phyloP scores from a whole-genome alignment of 2,329 filamentous ascomycete species.

The Achaetomium macrosporum region DNA sequence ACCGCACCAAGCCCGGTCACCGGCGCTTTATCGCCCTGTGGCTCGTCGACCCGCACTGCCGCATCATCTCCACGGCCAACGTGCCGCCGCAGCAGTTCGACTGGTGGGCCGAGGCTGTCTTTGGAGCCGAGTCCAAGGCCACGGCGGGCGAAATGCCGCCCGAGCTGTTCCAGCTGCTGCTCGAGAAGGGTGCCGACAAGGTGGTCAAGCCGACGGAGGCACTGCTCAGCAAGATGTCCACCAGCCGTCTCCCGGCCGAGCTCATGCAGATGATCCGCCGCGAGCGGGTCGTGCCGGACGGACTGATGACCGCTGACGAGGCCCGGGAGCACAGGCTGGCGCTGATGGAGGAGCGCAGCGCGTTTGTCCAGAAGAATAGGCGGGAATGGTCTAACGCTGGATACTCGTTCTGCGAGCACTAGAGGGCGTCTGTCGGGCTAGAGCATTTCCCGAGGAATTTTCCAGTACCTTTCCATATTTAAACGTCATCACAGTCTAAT shows the following conservation, averaged over 20 bases:
- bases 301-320: conserved; percentile 28
- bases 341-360: conserved; percentile 36
- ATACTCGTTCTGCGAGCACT: conserved; percentile 19
- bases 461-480: too few species aligned
- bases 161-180: conserved; percentile 19
- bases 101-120: conserved; percentile 30
- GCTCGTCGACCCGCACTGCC: conserved; percentile 50
- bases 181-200: conserved; percentile 29
- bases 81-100: conserved; percentile 36
- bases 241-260: conserved; percentile 26
- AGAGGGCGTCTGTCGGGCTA: neutral
- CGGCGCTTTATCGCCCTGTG: conserved; percentile 52
- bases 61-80: conserved; percentile 41
- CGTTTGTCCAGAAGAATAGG: conserved; percentile 10
- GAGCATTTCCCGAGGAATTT: too few species aligned
- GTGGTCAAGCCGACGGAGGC: conserved; percentile 25
- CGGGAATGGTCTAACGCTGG: neutral
- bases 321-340: conserved; percentile 33
- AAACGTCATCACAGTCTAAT: too few species aligned
- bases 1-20: conserved; percentile 48
- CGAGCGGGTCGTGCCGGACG: conserved; percentile 15
- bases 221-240: neutral
- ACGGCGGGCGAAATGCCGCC: conserved; percentile 12
- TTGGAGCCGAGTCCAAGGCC: conserved; percentile 14
- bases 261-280: conserved; percentile 23